Conservation (phyloP, 257 asterid genomes). For the Forsythia viridissima region DNA sequence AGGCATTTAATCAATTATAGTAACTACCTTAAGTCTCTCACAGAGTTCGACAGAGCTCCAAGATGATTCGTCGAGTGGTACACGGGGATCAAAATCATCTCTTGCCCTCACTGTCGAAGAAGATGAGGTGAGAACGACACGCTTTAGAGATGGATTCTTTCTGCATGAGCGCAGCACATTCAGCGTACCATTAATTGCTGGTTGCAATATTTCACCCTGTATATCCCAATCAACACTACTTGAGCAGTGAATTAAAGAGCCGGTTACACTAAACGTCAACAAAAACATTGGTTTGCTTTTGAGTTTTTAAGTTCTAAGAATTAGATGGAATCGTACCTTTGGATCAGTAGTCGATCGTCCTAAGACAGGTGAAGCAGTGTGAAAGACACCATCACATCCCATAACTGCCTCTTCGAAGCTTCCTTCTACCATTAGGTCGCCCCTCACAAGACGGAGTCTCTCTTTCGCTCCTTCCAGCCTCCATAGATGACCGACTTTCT, state of each 20-base stretch:
- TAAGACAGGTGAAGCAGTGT: conserved; percentile 93
- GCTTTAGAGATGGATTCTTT: conserved; percentile 62
- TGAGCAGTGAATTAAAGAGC: neutral
- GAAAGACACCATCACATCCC: conserved; percentile 87
- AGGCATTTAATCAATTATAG: neutral
- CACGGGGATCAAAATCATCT: conserved; percentile 51
- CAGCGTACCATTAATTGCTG: conserved; percentile 85
- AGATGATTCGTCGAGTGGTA: conserved; percentile 71
- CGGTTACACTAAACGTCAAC: neutral
- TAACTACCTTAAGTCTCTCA: conserved; percentile 54
- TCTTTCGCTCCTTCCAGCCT: conserved; percentile 75
- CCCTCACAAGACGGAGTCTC: conserved; percentile 64
- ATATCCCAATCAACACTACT: neutral
- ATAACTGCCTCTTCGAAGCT: conserved; percentile 76
- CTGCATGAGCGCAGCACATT: conserved; percentile 83
- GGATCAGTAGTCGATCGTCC: conserved; percentile 48
- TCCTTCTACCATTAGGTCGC: conserved; percentile 66
- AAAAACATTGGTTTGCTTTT: too few relatives aligned
- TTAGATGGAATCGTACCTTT: conserved; percentile 27
- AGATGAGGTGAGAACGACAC: conserved; percentile 88
- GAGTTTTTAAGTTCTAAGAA: neutral
- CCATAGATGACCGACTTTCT: conserved; percentile 77
- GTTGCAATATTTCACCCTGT: conserved; percentile 73
- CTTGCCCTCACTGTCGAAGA: conserved; percentile 77
- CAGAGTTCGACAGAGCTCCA: conserved; percentile 83